A percentile compares a stretch with the other conserved stretches of the same genome.
These are phyloP conservation scores for Xylaria castorea DNA, from an alignment of 495 filamentous ascomycete genomes.

Conservation along the genomic window DNA sequence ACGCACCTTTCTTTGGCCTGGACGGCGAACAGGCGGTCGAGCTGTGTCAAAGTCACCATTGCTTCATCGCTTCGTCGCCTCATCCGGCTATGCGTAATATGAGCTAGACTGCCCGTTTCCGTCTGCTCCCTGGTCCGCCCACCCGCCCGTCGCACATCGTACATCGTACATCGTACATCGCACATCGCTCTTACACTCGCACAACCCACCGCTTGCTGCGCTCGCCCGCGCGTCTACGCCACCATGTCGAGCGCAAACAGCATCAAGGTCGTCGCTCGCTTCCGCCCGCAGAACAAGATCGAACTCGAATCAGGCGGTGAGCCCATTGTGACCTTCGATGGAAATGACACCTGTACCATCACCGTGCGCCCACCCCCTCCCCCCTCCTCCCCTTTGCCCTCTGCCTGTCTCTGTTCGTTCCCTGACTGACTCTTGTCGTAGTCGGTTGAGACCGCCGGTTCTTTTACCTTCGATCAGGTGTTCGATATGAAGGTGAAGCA, in stretches of 20 bases:
- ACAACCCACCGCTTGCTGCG: conserved; percentile 36
- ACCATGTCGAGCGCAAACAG: conserved; percentile 62
- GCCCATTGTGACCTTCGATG: conserved; percentile 86
- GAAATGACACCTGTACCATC: conserved; percentile 86
- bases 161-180: background rate
- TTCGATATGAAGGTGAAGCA: conserved; percentile 92
- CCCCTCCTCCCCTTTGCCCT: conserved; percentile 24
- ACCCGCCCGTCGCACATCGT: background rate
- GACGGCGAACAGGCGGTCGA: conserved; percentile 41
- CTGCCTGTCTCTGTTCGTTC: background rate
- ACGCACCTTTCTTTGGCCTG: conserved; percentile 35
- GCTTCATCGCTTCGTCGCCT: background rate
- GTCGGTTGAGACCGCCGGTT: conserved; percentile 81
- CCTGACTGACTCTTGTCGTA: conserved; percentile 44
- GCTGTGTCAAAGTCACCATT: conserved; percentile 32
- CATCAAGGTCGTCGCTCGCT: conserved; percentile 90
- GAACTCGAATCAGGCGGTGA: conserved; percentile 89
- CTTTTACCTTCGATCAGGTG: conserved; percentile 97
- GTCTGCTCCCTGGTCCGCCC: conserved; percentile 6
- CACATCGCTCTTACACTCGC: background rate
- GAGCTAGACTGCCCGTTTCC: conserved; percentile 28
- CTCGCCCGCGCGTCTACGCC: conserved; percentile 46
- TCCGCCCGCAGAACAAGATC: conserved; percentile 93
- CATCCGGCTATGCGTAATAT: conserved; percentile 36
- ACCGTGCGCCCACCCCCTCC: conserved; percentile 64